phyloP scores from a whole-genome alignment of 140 eudicot species.

The Senecio squalidus region DNA sequence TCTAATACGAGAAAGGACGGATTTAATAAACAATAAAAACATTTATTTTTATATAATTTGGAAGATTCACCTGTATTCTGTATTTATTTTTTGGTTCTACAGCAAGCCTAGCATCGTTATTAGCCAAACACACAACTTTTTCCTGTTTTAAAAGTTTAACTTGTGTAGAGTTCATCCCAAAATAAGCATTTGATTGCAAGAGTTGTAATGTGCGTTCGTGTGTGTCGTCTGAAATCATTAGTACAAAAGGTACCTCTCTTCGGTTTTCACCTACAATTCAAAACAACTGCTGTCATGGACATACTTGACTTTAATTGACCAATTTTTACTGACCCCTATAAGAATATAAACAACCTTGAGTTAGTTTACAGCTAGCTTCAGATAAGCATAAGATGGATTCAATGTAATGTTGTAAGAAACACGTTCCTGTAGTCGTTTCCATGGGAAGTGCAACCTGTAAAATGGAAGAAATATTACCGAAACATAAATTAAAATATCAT shows the following conservation, averaged over 20 bases:
- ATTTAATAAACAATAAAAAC: background rate
- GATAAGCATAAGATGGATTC: constrained; percentile 82
- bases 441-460: constrained; percentile 83
- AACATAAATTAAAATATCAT: background rate
- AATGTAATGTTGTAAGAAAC: constrained; percentile 85
- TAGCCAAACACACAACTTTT: constrained; percentile 96
- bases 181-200: constrained; percentile 62
- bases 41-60: background rate
- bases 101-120: constrained; percentile 93
- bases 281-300: background rate
- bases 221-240: constrained; percentile 98
- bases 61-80: constrained; percentile 63
- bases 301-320: background rate
- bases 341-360: constrained; percentile 39
- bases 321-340: background rate
- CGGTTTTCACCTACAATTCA: constrained; percentile 47
- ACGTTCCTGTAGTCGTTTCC: constrained; percentile 72
- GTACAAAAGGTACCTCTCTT: constrained; percentile 73
- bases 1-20: constrained; percentile 36
- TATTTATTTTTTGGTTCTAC: constrained; percentile 67
- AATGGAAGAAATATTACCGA: constrained; percentile 3
- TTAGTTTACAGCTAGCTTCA: constrained; percentile 56
- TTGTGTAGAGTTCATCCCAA: constrained; percentile 68
- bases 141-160: constrained; percentile 92
- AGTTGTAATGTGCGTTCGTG: constrained; percentile 69